A percentile compares a stretch with the other conserved stretches of the same genome.
These are phyloP conservation scores for Hortiboletus campestris DNA, from an alignment of 768 basidiomycete species.

Conservation along the genomic window DNA sequence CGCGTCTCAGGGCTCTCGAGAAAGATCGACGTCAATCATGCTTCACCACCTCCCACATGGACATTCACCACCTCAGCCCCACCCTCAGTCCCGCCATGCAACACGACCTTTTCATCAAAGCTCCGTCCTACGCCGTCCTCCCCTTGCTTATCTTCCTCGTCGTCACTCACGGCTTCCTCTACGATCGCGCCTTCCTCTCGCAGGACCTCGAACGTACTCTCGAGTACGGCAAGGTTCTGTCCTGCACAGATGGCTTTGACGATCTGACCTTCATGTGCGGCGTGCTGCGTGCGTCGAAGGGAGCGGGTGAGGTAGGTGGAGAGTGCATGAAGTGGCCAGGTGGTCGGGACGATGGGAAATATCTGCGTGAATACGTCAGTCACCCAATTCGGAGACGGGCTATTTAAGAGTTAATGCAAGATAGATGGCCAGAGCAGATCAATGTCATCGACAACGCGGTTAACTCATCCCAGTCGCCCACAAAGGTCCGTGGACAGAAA, in stretches of 20 bases:
- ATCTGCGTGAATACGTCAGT: slow-evolving; percentile 40
- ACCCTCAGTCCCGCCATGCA: slow-evolving; percentile 16
- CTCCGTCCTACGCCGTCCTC: slow-evolving; percentile 17
- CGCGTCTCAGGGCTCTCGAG: not conserved
- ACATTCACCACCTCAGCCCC: slow-evolving; percentile 16
- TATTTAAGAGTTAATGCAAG: not conserved
- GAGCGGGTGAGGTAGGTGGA: slow-evolving; percentile 79
- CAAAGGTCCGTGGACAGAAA: not conserved
- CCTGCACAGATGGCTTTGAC: slow-evolving; percentile 75
- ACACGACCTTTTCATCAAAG: slow-evolving; percentile 46
- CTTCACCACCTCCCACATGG: slow-evolving; percentile 10
- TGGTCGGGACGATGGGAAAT: slow-evolving; percentile 62
- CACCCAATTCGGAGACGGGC: not conserved
- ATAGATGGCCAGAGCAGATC: not conserved
- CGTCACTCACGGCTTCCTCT: slow-evolving; percentile 57
- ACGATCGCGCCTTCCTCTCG: slow-evolving; percentile 65
- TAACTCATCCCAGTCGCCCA: not conserved
- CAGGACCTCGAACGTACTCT: slow-evolving; percentile 54
- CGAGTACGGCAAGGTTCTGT: slow-evolving; percentile 75
- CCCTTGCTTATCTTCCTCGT: slow-evolving; percentile 30
- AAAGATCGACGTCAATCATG: not conserved
- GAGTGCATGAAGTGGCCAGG: slow-evolving; percentile 73
- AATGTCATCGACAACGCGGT: not conserved
- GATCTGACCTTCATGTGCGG: slow-evolving; percentile 66
- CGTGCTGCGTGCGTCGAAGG: slow-evolving; percentile 72